Conservation (phyloP, 1,284 basidiomycete genomes). For the Apiotrichum gamsii region DNA sequence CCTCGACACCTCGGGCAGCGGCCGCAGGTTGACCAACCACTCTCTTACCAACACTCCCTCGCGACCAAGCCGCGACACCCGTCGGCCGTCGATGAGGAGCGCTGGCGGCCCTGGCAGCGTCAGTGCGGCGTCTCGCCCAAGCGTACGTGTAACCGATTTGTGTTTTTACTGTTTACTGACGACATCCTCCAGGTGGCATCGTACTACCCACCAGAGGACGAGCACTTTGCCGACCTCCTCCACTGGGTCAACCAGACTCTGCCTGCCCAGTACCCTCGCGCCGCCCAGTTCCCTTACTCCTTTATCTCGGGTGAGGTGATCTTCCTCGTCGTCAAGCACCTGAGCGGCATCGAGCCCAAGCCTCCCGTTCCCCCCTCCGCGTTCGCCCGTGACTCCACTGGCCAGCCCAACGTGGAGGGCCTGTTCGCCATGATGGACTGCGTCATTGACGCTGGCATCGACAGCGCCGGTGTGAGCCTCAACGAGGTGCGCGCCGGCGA, state of each 20-base stretch:
- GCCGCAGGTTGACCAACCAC: conserved; percentile 12
- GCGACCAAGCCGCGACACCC: conserved; percentile 40
- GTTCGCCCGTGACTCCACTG: conserved; percentile 34
- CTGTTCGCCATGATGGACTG: conserved; percentile 83
- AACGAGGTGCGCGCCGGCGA: conserved; percentile 79
- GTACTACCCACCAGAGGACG: conserved; percentile 23
- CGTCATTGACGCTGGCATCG: conserved; percentile 77
- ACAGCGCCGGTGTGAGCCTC: conserved; percentile 79
- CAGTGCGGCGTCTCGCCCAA: neutral
- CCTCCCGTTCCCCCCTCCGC: conserved; percentile 37
- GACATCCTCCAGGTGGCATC: conserved; percentile 16
- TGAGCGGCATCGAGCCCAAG: conserved; percentile 36
- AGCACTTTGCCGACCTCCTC: conserved; percentile 55
- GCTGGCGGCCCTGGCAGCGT: conserved; percentile 3
- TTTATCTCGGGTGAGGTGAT: conserved; percentile 48
- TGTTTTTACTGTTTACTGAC: neutral
- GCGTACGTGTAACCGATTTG: no score
- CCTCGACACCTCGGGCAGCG: conserved; percentile 35
- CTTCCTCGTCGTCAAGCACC: conserved; percentile 46
- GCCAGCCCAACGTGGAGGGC: conserved; percentile 64
- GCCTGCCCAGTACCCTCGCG: conserved; percentile 58
- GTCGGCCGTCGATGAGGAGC: conserved; percentile 32
- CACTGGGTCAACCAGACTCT: conserved; percentile 81
- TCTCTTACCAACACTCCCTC: conserved; percentile 17
- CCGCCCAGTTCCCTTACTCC: conserved; percentile 51